phyloP scores from a whole-genome alignment of 768 basidiomycete genomes.

The Lactarius vividus region DNA sequence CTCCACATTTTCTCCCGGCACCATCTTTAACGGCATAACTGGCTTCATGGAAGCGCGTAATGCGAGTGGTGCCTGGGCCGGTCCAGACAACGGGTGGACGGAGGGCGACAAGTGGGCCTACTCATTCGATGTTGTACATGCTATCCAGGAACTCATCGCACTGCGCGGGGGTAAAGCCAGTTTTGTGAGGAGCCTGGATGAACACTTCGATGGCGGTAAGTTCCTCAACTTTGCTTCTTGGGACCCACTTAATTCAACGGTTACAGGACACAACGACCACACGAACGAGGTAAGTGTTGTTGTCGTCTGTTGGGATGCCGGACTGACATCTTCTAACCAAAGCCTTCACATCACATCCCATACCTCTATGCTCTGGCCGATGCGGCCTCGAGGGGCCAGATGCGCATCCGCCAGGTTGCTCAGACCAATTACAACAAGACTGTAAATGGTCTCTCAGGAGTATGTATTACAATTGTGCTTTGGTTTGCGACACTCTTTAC shows the following conservation, averaged over 20 bases:
- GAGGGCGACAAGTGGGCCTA: conserved; percentile 81
- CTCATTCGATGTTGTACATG: conserved; percentile 75
- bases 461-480: conserved; percentile 34
- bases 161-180: conserved; percentile 60
- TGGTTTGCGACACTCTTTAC: neutral
- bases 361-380: conserved; percentile 76
- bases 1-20: conserved; percentile 54
- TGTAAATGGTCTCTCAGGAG: conserved; percentile 68
- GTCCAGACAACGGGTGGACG: conserved; percentile 69
- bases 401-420: conserved; percentile 67
- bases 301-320: neutral
- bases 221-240: neutral
- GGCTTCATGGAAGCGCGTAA: conserved; percentile 84
- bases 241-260: neutral
- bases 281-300: conserved; percentile 63
- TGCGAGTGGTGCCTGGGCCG: conserved; percentile 67
- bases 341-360: conserved; percentile 86
- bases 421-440: conserved; percentile 62
- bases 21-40: conserved; percentile 63
- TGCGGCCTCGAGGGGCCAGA: conserved; percentile 67
- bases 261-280: conserved; percentile 73
- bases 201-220: conserved; percentile 48
- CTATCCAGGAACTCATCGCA: conserved; percentile 58
- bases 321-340: neutral
- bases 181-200: conserved; percentile 68